Evolutionary conservation across 2,329 filamentous ascomycete species (phyloP).

Genomic region (Pseudogymnoascus sp.): DNA sequence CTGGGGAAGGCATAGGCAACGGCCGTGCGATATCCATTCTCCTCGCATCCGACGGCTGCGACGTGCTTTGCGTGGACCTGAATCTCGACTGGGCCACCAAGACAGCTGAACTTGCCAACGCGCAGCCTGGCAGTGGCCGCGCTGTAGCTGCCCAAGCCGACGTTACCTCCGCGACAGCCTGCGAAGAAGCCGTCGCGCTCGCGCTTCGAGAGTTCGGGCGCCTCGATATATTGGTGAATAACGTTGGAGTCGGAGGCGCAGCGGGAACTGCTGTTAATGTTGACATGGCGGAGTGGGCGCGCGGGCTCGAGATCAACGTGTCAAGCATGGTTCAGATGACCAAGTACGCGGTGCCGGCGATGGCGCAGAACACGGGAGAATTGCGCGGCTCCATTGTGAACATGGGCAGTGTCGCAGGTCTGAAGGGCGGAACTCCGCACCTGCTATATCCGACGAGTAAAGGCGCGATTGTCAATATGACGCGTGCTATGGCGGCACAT

Average conservation of each 20-base stretch:
- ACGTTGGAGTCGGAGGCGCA: slow-evolving; percentile 52
- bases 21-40: slow-evolving; percentile 50
- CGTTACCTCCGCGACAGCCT: slow-evolving; percentile 46
- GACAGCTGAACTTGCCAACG: slow-evolving; percentile 32
- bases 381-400: slow-evolving; percentile 48
- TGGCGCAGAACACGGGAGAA: slow-evolving; percentile 42
- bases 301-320: slow-evolving; percentile 52
- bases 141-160: slow-evolving; percentile 41
- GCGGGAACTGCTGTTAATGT: slow-evolving; percentile 51
- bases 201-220: slow-evolving; percentile 43
- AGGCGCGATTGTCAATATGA: slow-evolving; percentile 45
- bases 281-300: slow-evolving; percentile 48
- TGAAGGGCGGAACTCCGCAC: slow-evolving; percentile 36
- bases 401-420: slow-evolving; percentile 52
- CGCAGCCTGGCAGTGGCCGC: slow-evolving; percentile 25
- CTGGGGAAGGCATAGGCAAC: slow-evolving; percentile 51
- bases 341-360: slow-evolving; percentile 51
- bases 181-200: slow-evolving; percentile 31
- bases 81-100: slow-evolving; percentile 40
- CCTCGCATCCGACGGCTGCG: slow-evolving; percentile 48
- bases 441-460: slow-evolving; percentile 40
- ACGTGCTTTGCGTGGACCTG: slow-evolving; percentile 50
- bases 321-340: slow-evolving; percentile 57
- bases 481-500: slow-evolving; percentile 44
- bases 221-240: slow-evolving; percentile 56